Evolutionary conservation across 116 monocot genomes (phyloP), one percentile per base, ranked within the genome.

Genomic region (Phalaenopsis hybrid): DNA sequence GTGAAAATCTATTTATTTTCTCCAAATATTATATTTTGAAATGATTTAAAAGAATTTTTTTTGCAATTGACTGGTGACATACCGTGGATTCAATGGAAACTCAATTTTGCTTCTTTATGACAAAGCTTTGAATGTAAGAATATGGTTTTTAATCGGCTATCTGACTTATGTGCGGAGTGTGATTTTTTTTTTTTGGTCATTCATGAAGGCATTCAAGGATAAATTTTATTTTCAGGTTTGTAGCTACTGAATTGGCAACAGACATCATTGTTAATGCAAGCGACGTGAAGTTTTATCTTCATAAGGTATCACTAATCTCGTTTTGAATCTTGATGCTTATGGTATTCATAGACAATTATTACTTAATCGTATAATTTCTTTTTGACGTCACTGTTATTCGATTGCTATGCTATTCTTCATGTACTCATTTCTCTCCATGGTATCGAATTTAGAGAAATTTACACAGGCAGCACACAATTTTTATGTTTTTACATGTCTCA

Each of bases 231-330:
- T 87, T 50, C 87, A 89, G 89, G 84, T 89, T 82, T 82, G 82
- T 89, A 9, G 82, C 86, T 55, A 84, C 86, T 72, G 89, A 89
- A 80, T 65, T 89, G 75, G 86, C 89, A 67, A 86, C 89, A n/a
- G 89, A 89, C 44, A 85, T 89, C 77, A 81, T 84, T 48, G 74
- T 89, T 48, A 89, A 74, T 37, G 85, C 86, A 13, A 86, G 86
- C 61, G 89, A 85, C 10, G 82, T 86, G 9, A 86, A 85, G 74
- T 89, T 89, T 81, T 86, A 82, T 79, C 86, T 89, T n/a, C 89
- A 89, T 55, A 89, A 89, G 89, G 89, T 89, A 82, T 46, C 75
- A 46, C n/a, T 43, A n/a, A 75, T 45, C 1, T 75, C 5, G 20
- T 45, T 16, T 46, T 75, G 45, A 4, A 75, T 34, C 2, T 73